Percentiles rank a stretch among this genome's conserved stretches.
Evolutionary conservation across 2,329 filamentous ascomycete genomes (phyloP).

Genomic region (Tolypocladium endophyticum): DNA sequence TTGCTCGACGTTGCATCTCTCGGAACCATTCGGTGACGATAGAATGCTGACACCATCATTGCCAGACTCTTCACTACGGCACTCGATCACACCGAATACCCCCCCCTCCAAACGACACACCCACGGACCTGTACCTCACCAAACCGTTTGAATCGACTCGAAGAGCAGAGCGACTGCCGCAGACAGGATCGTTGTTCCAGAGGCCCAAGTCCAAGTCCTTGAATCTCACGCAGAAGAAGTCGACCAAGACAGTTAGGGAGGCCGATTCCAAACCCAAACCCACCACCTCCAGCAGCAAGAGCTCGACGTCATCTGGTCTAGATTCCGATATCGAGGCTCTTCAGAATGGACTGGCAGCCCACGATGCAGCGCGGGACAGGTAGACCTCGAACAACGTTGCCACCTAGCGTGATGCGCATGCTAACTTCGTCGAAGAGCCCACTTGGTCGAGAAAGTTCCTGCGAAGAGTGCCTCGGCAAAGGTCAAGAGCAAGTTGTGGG

Average conservation of each 20-base stretch:
- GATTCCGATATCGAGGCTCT: conserved; percentile 41
- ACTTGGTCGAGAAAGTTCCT: conserved; percentile 21
- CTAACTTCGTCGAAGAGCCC: conserved; percentile 21
- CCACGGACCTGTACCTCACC: conserved; percentile 47
- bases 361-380: conserved; percentile 25
- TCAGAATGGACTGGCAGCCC: conserved; percentile 28
- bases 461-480: conserved; percentile 22
- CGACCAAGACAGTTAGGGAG: conserved; percentile 19
- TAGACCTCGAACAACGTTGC: conserved; percentile 12
- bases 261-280: conserved; percentile 19
- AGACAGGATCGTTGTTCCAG: conserved; percentile 40
- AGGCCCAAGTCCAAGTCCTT: conserved; percentile 24
- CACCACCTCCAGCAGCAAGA: conserved; percentile 17
- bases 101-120: conserved; percentile 31
- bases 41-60: not conserved
- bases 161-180: conserved; percentile 36
- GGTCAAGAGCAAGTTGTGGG: conserved; percentile 32
- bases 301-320: conserved; percentile 26
- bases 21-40: not conserved
- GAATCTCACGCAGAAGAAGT: conserved; percentile 7
- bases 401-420: conserved; percentile 6
- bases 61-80: conserved; percentile 44
- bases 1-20: not conserved
- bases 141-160: conserved; percentile 36
- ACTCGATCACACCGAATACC: conserved; percentile 36